A percentile compares a stretch with the other conserved stretches of the same genome.
Conservation (phyloP, 73 alveolate genomes). For the Tetrahymena malaccensis region DNA sequence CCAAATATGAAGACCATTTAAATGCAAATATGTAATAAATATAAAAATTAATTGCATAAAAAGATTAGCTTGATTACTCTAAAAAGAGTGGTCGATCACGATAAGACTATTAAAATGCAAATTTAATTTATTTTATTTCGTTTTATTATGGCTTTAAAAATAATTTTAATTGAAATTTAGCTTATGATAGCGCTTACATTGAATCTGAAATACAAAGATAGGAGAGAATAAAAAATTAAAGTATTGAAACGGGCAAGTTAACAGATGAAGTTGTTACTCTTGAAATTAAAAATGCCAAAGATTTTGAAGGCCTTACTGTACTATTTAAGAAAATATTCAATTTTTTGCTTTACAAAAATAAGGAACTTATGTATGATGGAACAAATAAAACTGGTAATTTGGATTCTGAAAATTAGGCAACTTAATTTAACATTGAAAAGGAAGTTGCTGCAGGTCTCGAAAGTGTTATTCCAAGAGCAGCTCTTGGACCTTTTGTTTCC, state of each 20-base stretch:
- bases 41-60: too few species aligned
- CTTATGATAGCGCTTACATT: constrained; percentile 80
- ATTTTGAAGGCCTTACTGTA: constrained; percentile 80
- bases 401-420: constrained; percentile 17
- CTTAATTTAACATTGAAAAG: constrained; percentile 77
- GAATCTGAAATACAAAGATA: constrained; percentile 67
- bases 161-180: neutral
- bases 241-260: constrained; percentile 74
- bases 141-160: too few species aligned
- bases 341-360: constrained; percentile 73
- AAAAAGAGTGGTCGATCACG: neutral
- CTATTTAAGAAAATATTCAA: constrained; percentile 77
- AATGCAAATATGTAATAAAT: constrained; percentile 48
- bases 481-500: constrained; percentile 97
- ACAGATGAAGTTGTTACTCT: constrained; percentile 82
- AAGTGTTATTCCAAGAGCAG: constrained; percentile 96
- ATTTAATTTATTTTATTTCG: too few species aligned
- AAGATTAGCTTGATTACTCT: too few species aligned
- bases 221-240: constrained; percentile 54
- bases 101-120: neutral
- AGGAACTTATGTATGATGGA: constrained; percentile 36
- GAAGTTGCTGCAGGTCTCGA: constrained; percentile 98
- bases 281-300: constrained; percentile 81
- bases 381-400: neutral
- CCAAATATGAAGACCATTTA: constrained; percentile 54